A percentile compares a stretch with the other conserved stretches of the same genome.
These are phyloP conservation scores for Boletus vinaceobasis DNA, from an alignment of 768 basidiomycete genomes.

Conservation along the genomic window DNA sequence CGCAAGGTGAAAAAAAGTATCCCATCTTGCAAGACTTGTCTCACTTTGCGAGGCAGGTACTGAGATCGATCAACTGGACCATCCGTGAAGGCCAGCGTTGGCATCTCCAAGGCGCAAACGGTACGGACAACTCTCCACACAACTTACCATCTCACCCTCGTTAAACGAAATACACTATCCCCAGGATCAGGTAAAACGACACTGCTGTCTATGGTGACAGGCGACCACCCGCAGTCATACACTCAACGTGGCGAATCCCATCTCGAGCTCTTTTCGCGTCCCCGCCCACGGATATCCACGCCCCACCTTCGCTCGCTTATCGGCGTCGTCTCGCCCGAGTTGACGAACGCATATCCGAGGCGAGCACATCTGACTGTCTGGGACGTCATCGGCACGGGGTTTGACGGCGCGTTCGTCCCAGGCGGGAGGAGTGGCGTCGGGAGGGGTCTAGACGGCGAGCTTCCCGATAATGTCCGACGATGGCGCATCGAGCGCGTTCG, in stretches of 20 bases:
- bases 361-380: constrained; percentile 63
- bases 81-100: constrained; percentile 80
- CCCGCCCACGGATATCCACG: constrained; percentile 66
- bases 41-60: constrained; percentile 45
- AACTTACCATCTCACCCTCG: background rate
- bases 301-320: constrained; percentile 61
- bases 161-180: background rate
- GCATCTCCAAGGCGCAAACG: constrained; percentile 89
- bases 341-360: constrained; percentile 87
- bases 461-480: constrained; percentile 32
- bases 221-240: constrained; percentile 95
- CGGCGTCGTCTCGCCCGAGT: constrained; percentile 84
- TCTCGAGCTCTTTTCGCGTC: constrained; percentile 57
- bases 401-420: constrained; percentile 78
- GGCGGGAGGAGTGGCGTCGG: constrained; percentile 44
- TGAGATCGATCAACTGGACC: constrained; percentile 78
- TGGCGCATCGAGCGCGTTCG: constrained; percentile 45
- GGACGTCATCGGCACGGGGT: constrained; percentile 85
- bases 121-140: constrained; percentile 34
- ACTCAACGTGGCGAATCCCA: constrained; percentile 49
- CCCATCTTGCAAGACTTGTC: background rate
- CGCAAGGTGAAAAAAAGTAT: constrained; percentile 44
- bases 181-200: constrained; percentile 94
- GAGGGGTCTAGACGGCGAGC: constrained; percentile 37
- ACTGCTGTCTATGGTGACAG: constrained; percentile 82